Conservation (phyloP, 129 eudicot genomes). For the Lonicera japonica region DNA sequence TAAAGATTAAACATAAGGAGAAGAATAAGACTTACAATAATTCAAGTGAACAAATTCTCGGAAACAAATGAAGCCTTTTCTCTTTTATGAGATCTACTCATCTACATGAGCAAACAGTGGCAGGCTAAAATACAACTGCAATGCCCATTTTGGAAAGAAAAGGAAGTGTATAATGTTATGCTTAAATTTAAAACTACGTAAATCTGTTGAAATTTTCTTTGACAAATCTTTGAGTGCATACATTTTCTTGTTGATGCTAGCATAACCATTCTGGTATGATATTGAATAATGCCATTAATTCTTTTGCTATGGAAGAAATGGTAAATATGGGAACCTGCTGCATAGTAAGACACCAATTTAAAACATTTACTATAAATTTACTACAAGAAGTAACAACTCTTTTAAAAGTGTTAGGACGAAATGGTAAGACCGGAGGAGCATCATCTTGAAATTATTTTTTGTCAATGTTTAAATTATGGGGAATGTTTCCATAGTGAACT, state of each 20-base stretch:
- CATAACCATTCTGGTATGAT: slow-evolving; percentile 90
- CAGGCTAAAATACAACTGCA: slow-evolving; percentile 74
- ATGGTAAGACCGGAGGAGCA: neutral
- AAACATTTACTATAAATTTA: no score
- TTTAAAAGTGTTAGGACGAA: neutral
- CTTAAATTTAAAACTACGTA: neutral
- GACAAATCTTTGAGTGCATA: slow-evolving; percentile 5
- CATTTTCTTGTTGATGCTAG: slow-evolving; percentile 63
- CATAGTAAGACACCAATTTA: neutral
- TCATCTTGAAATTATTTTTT: no score
- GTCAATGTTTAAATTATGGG: no score
- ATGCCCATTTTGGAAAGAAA: neutral
- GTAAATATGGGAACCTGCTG: slow-evolving; percentile 74
- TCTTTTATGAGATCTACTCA: slow-evolving; percentile 65
- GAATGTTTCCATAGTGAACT: no score
- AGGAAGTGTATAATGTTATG: neutral
- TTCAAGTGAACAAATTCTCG: slow-evolving; percentile 50
- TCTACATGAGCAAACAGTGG: slow-evolving; percentile 56
- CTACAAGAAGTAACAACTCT: neutral
- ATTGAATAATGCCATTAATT: slow-evolving; percentile 52
- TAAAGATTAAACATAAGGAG: neutral
- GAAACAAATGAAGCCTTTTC: slow-evolving; percentile 60
- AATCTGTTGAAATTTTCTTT: neutral
- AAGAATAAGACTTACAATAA: slow-evolving; percentile 50
- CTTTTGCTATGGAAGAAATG: slow-evolving; percentile 84